phyloP scores from a whole-genome alignment of 2,329 filamentous ascomycete species.

The Apiospora koreana region DNA sequence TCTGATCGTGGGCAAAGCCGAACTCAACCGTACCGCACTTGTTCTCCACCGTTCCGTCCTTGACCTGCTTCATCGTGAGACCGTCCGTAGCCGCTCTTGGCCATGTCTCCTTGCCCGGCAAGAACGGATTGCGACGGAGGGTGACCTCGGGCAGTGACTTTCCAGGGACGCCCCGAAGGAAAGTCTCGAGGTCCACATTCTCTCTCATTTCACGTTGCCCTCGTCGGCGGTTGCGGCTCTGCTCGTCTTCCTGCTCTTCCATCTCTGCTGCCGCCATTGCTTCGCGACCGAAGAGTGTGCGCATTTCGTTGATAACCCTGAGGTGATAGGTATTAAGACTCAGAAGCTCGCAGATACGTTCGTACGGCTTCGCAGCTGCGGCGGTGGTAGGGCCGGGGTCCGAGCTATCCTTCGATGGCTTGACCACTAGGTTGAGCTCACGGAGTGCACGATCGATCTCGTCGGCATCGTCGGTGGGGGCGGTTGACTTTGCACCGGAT shows the following conservation, averaged over 20 bases:
- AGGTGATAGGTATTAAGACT: slow-evolving; percentile 67
- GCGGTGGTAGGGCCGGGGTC: slow-evolving; percentile 5
- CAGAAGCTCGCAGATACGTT: slow-evolving; percentile 43
- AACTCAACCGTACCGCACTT: slow-evolving; percentile 67
- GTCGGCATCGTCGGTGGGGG: slow-evolving; percentile 39
- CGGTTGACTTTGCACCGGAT: slow-evolving; percentile 13
- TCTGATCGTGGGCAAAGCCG: slow-evolving; percentile 71
- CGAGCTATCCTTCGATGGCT: slow-evolving; percentile 15
- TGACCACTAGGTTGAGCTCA: slow-evolving; percentile 29
- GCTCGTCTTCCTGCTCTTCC: slow-evolving; percentile 47
- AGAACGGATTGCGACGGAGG: slow-evolving; percentile 77
- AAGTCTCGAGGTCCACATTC: slow-evolving; percentile 59
- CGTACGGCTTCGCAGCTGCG: slow-evolving; percentile 24
- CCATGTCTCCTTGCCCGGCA: slow-evolving; percentile 87
- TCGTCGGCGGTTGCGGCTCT: slow-evolving; percentile 35
- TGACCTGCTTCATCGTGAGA: slow-evolving; percentile 72
- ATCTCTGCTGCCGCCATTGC: slow-evolving; percentile 56
- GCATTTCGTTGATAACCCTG: slow-evolving; percentile 91
- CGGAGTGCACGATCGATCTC: slow-evolving; percentile 57
- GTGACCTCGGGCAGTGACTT: slow-evolving; percentile 71
- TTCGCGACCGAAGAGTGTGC: slow-evolving; percentile 56
- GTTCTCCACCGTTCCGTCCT: slow-evolving; percentile 29
- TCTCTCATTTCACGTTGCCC: slow-evolving; percentile 40
- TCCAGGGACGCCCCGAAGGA: slow-evolving; percentile 54
- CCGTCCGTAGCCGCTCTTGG: slow-evolving; percentile 77